These are phyloP conservation scores for Albizia julibrissin DNA, from an alignment of 306 rosid genomes.

Conservation along the genomic window DNA sequence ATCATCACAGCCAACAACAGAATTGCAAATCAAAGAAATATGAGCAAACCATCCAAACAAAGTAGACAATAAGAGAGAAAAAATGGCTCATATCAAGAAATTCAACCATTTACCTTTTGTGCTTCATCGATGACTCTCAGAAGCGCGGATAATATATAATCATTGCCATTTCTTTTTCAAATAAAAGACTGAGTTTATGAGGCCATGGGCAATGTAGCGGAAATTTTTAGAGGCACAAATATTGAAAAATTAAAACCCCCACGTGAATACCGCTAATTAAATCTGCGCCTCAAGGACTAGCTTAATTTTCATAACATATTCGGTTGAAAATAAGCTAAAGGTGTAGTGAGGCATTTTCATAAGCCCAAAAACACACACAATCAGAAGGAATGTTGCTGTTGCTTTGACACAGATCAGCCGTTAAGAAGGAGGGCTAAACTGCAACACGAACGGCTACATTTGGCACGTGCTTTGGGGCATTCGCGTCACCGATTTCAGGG, in stretches of 20 bases:
- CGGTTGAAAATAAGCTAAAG: slow-evolving; percentile 1
- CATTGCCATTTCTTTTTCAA: slow-evolving; percentile 41
- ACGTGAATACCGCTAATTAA: slow-evolving; percentile 65
- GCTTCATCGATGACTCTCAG: slow-evolving; percentile 63
- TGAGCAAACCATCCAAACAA: not conserved
- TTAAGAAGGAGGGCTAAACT: slow-evolving; percentile 11
- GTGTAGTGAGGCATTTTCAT: slow-evolving; percentile 33
- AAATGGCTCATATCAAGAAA: slow-evolving; percentile 71
- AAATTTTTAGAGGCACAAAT: slow-evolving; percentile 80
- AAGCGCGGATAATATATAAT: slow-evolving; percentile 64
- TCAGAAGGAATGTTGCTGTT: slow-evolving; percentile 20
- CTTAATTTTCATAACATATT: not conserved
- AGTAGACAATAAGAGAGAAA: not conserved
- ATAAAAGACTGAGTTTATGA: not conserved
- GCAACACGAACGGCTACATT: slow-evolving; percentile 49
- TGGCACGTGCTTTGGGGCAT: slow-evolving; percentile 45
- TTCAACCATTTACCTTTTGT: slow-evolving; percentile 57
- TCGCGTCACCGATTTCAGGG: slow-evolving; percentile 33
- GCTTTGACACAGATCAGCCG: slow-evolving; percentile 43
- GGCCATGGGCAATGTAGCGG: slow-evolving; percentile 36
- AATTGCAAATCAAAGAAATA: not conserved
- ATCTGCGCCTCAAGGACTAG: slow-evolving; percentile 62
- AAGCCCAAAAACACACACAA: not conserved
- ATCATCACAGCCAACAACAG: slow-evolving; percentile 58
- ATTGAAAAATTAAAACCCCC: slow-evolving; percentile 60